A percentile compares a stretch with the other conserved stretches of the same genome.
These are phyloP conservation scores for Suillus luteus DNA, from an alignment of 768 basidiomycete species.

Conservation along the genomic window DNA sequence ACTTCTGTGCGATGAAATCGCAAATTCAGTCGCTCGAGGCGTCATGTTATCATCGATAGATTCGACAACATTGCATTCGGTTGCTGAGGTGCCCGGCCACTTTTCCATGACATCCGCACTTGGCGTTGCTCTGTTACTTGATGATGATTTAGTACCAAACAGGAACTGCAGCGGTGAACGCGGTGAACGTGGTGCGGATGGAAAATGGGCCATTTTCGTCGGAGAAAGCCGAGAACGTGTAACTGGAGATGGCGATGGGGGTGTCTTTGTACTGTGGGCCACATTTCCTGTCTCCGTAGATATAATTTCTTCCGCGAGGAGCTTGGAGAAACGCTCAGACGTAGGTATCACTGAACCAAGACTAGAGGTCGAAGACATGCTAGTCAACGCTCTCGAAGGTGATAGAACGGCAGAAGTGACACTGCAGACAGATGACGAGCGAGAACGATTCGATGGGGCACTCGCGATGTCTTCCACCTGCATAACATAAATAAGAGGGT, in stretches of 20 bases:
- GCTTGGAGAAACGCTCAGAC: conserved; percentile 27
- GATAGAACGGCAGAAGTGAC: conserved; percentile 7
- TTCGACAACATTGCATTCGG: conserved; percentile 12
- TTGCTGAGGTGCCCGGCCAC: conserved; percentile 12
- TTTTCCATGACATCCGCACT: conserved; percentile 11
- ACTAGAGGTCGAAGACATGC: conserved; percentile 30
- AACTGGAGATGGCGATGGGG: conserved; percentile 14
- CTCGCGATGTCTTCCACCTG: not conserved
- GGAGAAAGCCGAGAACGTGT: conserved; percentile 6
- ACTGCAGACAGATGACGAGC: conserved; percentile 1
- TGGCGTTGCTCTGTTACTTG: not conserved
- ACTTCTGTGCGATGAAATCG: not conserved
- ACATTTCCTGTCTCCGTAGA: conserved; percentile 12
- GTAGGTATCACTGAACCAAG: conserved; percentile 32
- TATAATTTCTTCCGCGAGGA: conserved; percentile 16
- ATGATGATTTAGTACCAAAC: conserved; percentile 15
- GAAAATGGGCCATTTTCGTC: conserved; percentile 7
- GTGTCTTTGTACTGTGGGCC: conserved; percentile 3
- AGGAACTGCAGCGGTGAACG: conserved; percentile 12
- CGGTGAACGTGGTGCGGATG: not conserved
- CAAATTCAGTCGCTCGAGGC: conserved; percentile 25
- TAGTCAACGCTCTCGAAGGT: conserved; percentile 17
- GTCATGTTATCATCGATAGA: conserved; percentile 28
- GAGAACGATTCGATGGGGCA: not conserved
- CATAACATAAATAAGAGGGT: not conserved